Conservation (phyloP, 352 stramenopile genomes). For the Chrysophaeum taylorii region DNA sequence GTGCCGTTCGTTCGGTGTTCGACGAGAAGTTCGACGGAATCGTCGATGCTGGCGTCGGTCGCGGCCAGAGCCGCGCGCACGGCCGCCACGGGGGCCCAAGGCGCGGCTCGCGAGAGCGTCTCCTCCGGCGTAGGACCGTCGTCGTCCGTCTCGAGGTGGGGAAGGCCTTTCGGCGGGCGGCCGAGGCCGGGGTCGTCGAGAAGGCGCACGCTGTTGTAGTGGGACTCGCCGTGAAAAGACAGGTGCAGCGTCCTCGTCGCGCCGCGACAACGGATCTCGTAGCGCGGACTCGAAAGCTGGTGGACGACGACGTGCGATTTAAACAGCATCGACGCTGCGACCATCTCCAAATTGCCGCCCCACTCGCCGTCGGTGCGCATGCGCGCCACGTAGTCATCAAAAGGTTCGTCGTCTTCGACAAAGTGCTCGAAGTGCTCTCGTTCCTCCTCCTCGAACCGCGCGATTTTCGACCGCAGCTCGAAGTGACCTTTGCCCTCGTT, state of each 20-base stretch:
- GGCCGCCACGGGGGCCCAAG: not conserved
- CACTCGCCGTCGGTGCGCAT: constrained; percentile 41
- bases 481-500: constrained; percentile 35
- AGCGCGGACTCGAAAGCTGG: not conserved
- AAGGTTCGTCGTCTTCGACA: constrained; percentile 38
- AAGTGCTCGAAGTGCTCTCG: constrained; percentile 43
- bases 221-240: constrained; percentile 49
- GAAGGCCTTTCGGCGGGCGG: not conserved
- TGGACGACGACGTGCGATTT: constrained; percentile 18
- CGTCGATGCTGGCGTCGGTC: not conserved
- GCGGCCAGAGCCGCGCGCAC: not conserved
- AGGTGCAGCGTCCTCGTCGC: constrained; percentile 31
- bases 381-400: constrained; percentile 41
- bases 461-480: constrained; percentile 38
- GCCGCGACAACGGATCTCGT: not conserved
- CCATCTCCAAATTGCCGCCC: constrained; percentile 47
- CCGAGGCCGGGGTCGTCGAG: constrained; percentile 6
- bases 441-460: constrained; percentile 38
- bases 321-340: constrained; percentile 39
- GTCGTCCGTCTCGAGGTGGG: constrained; percentile 7
- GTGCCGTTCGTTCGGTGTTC: not conserved
- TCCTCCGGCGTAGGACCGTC: not conserved
- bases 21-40: not conserved
- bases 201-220: constrained; percentile 49
- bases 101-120: not conserved